A percentile compares a stretch with the other conserved stretches of the same genome.
These are phyloP conservation scores for Barnettozyma vustinii DNA, from an alignment of 805 yeast species.

Conservation along the genomic window DNA sequence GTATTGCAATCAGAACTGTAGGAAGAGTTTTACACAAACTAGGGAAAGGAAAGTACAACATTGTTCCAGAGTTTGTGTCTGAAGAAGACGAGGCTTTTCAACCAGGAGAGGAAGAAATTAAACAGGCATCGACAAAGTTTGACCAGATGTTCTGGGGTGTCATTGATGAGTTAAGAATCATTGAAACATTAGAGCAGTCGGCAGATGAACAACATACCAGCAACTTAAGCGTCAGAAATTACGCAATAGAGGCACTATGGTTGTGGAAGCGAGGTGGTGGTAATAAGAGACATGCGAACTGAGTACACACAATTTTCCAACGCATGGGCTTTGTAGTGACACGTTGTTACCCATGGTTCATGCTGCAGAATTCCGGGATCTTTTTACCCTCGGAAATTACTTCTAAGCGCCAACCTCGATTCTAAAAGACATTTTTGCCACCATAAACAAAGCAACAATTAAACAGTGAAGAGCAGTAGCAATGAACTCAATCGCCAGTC, in stretches of 20 bases:
- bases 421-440: background rate
- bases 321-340: too few relatives aligned
- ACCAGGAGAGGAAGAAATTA: conserved; percentile 31
- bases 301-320: background rate
- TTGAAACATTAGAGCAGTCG: conserved; percentile 62
- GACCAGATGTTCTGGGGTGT: conserved; percentile 62
- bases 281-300: conserved; percentile 26
- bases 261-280: conserved; percentile 61
- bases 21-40: conserved; percentile 85
- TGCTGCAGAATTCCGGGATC: background rate
- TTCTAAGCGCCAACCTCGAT: too few relatives aligned
- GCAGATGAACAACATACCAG: conserved; percentile 58
- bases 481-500: conserved; percentile 23
- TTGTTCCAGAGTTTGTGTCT: conserved; percentile 39
- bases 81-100: conserved; percentile 27
- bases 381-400: background rate
- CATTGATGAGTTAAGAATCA: conserved; percentile 52
- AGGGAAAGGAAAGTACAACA: conserved; percentile 53
- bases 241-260: conserved; percentile 90
- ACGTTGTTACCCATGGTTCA: too few relatives aligned
- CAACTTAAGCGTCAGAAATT: conserved; percentile 70
- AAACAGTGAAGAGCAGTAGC: background rate
- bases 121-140: conserved; percentile 27
- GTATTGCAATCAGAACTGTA: conserved; percentile 77
- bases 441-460: background rate